These are phyloP conservation scores for Suillus occidentalis DNA, from an alignment of 768 basidiomycete species.

Conservation along the genomic window DNA sequence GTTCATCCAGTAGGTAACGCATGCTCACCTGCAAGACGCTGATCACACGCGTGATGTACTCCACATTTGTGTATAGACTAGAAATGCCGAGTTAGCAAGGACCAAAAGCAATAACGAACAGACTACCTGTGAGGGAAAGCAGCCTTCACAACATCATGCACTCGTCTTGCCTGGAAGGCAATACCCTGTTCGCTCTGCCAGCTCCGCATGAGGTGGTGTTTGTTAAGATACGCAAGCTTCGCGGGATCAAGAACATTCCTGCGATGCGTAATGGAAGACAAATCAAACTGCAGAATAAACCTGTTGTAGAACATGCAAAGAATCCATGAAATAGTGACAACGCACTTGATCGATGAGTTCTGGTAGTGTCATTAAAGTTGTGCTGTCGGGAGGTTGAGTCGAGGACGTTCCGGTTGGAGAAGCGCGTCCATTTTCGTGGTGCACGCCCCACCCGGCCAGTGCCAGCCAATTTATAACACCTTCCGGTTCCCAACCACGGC, in stretches of 20 bases:
- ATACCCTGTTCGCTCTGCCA: slow-evolving; percentile 53
- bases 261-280: slow-evolving; percentile 74
- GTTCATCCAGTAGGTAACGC: neutral
- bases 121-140: slow-evolving; percentile 59
- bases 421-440: slow-evolving; percentile 33
- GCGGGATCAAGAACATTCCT: slow-evolving; percentile 76
- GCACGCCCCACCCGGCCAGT: slow-evolving; percentile 88
- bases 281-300: slow-evolving; percentile 58
- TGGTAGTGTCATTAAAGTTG: slow-evolving; percentile 55
- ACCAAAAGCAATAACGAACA: neutral
- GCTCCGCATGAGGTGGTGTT: slow-evolving; percentile 69
- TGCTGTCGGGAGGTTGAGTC: slow-evolving; percentile 61
- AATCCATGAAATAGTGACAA: slow-evolving; percentile 12
- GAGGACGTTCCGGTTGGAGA: slow-evolving; percentile 23
- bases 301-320: neutral
- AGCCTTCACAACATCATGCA: slow-evolving; percentile 51
- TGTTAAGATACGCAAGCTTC: slow-evolving; percentile 88
- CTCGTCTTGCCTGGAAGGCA: slow-evolving; percentile 51
- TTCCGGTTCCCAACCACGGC: slow-evolving; percentile 85
- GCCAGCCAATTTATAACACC: slow-evolving; percentile 93
- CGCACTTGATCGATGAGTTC: slow-evolving; percentile 67
- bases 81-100: neutral
- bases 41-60: slow-evolving; percentile 66
- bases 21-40: slow-evolving; percentile 53
- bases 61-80: slow-evolving; percentile 50